These are phyloP conservation scores for Paramyrothecium sp. DNA, from an alignment of 2,329 filamentous ascomycete genomes.

Conservation along the genomic window DNA sequence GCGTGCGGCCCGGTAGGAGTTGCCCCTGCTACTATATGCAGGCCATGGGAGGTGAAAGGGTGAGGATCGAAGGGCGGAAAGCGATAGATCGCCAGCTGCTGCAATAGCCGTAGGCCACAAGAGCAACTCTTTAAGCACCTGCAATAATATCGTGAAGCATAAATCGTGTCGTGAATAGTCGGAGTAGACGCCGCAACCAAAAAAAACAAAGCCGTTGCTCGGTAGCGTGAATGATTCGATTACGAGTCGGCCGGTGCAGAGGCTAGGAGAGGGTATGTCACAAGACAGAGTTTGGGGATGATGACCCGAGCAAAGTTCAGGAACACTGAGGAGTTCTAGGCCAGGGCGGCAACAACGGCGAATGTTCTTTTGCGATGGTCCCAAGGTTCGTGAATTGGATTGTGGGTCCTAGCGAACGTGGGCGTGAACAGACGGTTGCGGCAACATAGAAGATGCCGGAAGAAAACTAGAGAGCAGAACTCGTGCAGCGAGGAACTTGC, in stretches of 20 bases:
- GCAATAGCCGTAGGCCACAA: too few relatives aligned
- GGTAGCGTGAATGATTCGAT: not conserved
- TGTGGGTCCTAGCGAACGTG: not conserved
- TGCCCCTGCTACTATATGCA: constrained; percentile 5
- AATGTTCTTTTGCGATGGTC: not conserved
- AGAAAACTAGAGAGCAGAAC: not conserved
- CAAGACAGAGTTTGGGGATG: not conserved
- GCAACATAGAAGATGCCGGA: not conserved
- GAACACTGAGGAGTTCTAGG: not conserved
- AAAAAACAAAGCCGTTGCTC: not conserved
- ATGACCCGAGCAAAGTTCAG: not conserved
- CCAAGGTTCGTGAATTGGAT: not conserved
- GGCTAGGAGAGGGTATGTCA: too few relatives aligned
- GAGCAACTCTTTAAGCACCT: too few relatives aligned
- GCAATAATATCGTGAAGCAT: not conserved
- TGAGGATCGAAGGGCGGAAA: constrained; percentile 6
- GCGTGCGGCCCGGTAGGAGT: not conserved
- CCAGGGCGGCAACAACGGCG: not conserved
- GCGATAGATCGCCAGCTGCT: not conserved
- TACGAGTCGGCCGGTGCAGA: not conserved
- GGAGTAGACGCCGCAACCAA: not conserved
- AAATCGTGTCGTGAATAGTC: not conserved
- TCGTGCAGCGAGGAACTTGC: not conserved
- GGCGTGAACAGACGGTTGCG: not conserved
- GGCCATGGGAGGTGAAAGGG: constrained; percentile 6